phyloP scores from a whole-genome alignment of 2,329 filamentous ascomycete genomes.

The Aureobasidium sp. region DNA sequence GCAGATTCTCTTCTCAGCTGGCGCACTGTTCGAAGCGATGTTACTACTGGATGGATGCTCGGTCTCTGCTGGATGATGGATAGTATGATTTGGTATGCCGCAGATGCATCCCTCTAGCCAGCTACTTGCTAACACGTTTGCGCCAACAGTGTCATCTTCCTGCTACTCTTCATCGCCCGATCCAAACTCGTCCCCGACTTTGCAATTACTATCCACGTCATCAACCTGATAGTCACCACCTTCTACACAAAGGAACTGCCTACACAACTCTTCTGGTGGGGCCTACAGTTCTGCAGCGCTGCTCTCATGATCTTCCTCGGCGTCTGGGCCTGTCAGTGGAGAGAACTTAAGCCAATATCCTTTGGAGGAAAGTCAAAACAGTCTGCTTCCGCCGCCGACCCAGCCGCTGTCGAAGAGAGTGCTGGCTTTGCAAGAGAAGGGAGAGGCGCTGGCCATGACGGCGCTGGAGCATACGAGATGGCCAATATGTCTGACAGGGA shows the following conservation, averaged over 20 bases:
- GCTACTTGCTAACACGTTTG: background rate
- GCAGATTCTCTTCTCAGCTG: constrained; percentile 54
- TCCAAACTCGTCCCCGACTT: constrained; percentile 96
- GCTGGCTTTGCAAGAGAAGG: constrained; percentile 31
- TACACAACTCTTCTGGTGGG: constrained; percentile 80
- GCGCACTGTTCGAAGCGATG: constrained; percentile 56
- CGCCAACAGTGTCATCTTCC: constrained; percentile 61
- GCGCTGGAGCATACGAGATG: constrained; percentile 41
- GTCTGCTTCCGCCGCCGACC: constrained; percentile 13
- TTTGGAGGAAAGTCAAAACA: constrained; percentile 56
- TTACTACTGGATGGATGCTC: constrained; percentile 61
- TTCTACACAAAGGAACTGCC: constrained; percentile 73
- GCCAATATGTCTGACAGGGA: constrained; percentile 29
- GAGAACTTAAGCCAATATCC: constrained; percentile 79
- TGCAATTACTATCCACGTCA: constrained; percentile 74
- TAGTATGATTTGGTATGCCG: constrained; percentile 51
- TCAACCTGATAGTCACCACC: constrained; percentile 69
- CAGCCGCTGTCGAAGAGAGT: constrained; percentile 25
- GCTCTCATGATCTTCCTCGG: constrained; percentile 61
- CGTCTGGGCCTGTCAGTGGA: constrained; percentile 84
- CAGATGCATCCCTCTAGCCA: background rate
- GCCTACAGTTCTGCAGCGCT: constrained; percentile 51
- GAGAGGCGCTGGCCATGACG: constrained; percentile 30
- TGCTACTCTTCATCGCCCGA: constrained; percentile 74
- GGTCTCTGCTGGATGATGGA: constrained; percentile 60